These are phyloP conservation scores for Fusarium floridanum DNA, from an alignment of 2,329 filamentous ascomycete genomes.

Conservation along the genomic window DNA sequence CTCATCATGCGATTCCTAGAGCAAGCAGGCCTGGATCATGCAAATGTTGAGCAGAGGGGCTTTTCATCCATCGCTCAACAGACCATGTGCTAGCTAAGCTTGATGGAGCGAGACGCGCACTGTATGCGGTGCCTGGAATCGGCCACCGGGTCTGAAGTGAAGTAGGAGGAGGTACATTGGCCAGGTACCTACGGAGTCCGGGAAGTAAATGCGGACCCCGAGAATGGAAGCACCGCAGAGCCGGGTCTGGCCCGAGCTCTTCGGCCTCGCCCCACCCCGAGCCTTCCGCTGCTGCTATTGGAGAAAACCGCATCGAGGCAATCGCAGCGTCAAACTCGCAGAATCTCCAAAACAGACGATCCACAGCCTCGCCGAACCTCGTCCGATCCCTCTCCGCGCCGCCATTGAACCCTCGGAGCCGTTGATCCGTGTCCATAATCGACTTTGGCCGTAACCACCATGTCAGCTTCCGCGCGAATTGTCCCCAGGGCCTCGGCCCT, in stretches of 20 bases:
- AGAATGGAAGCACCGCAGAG: constrained; percentile 14
- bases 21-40: neutral
- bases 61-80: neutral
- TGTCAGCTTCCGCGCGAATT: constrained; percentile 33
- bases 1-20: constrained; percentile 5
- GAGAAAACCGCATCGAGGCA: constrained; percentile 9
- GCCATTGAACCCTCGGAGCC: neutral
- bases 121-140: constrained; percentile 1
- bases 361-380: constrained; percentile 6
- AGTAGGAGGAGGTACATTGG: neutral
- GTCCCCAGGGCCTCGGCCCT: constrained; percentile 31
- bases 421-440: neutral
- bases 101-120: neutral
- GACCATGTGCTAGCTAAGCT: neutral
- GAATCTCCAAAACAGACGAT: constrained; percentile 24
- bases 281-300: constrained; percentile 22
- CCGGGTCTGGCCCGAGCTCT: constrained; percentile 32
- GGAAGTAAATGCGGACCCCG: constrained; percentile 7
- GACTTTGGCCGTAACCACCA: constrained; percentile 4
- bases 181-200: constrained; percentile 10
- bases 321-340: constrained; percentile 30
- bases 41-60: constrained; percentile 5
- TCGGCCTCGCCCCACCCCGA: constrained; percentile 16
- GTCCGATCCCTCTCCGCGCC: neutral
- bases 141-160: neutral